Conservation (phyloP, 31 red algal genomes). For the Asparagopsis taxiformis region DNA sequence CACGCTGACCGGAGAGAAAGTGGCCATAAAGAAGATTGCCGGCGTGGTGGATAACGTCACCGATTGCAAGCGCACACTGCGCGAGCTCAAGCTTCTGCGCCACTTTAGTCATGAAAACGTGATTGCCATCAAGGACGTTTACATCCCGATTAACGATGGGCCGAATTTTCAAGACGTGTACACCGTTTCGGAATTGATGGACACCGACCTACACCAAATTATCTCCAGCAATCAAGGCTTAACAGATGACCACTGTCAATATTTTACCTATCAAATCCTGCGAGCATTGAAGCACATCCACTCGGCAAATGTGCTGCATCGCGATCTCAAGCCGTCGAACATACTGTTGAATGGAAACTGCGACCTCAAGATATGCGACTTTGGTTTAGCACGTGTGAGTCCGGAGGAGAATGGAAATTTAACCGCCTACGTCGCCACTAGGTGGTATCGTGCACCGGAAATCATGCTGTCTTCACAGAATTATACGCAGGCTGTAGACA, state of each 20-base stretch:
- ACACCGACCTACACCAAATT: conserved; percentile 94
- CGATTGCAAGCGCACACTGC: conserved; percentile 79
- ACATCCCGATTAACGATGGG: conserved; percentile 56
- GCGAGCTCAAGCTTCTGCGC: conserved; percentile 83
- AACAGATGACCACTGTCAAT: conserved; percentile 70
- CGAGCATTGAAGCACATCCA: conserved; percentile 88
- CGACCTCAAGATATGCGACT: conserved; percentile 90
- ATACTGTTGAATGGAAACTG: conserved; percentile 82
- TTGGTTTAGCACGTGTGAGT: conserved; percentile 79
- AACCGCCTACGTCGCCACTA: conserved; percentile 85
- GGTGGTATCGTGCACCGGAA: conserved; percentile 93
- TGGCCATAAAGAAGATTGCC: conserved; percentile 92
- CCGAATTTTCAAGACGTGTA: conserved; percentile 88
- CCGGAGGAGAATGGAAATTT: conserved; percentile 44
- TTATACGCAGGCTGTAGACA: conserved; percentile 79
- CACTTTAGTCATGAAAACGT: conserved; percentile 91
- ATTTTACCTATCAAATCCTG: conserved; percentile 87
- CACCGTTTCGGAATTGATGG: conserved; percentile 85
- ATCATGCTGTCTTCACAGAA: conserved; percentile 68
- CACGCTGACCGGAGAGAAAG: conserved; percentile 47
- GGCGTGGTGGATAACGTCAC: conserved; percentile 70
- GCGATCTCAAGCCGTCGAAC: conserved; percentile 92
- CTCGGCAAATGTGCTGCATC: conserved; percentile 83
- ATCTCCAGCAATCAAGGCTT: conserved; percentile 79
- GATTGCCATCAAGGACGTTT: conserved; percentile 79